These are phyloP conservation scores for Sphagnum tenellum DNA, from an alignment of 225 moss, liverwort and hornwort species.

Conservation along the genomic window DNA sequence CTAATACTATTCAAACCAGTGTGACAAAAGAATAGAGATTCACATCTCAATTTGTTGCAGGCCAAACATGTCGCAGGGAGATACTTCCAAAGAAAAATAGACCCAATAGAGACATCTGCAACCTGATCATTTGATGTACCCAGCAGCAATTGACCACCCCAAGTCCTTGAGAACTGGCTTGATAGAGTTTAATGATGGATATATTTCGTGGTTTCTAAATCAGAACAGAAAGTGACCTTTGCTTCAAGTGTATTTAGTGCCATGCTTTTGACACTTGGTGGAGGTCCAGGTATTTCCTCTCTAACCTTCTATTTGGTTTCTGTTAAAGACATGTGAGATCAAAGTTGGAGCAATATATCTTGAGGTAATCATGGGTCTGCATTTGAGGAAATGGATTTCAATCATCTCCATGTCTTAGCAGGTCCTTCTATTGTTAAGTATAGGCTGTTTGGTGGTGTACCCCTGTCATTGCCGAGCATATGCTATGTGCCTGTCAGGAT, in stretches of 20 bases:
- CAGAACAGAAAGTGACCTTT: slow-evolving; percentile 39
- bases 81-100: no score
- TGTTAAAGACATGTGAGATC: not conserved
- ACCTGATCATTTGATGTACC: slow-evolving; percentile 12
- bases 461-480: not conserved
- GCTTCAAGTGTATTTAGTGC: slow-evolving; percentile 71
- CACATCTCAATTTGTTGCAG: no score
- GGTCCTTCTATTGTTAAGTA: not conserved
- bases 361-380: not conserved
- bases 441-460: not conserved
- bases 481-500: not conserved
- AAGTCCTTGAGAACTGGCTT: slow-evolving; percentile 6
- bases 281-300: slow-evolving; percentile 33
- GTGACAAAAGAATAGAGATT: slow-evolving; percentile 10
- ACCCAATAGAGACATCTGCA: slow-evolving; percentile 15
- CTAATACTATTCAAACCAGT: slow-evolving; percentile 37
- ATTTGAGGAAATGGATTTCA: not conserved
- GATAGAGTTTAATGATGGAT: slow-evolving; percentile 6
- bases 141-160: slow-evolving; percentile 1
- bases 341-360: not conserved
- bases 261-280: slow-evolving; percentile 53
- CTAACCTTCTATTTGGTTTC: no score
- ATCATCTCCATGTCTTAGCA: not conserved
- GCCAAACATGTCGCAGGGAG: no score
- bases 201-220: slow-evolving; percentile 9